Conservation (phyloP, 495 filamentous ascomycete genomes). For the Neurospora sp. region DNA sequence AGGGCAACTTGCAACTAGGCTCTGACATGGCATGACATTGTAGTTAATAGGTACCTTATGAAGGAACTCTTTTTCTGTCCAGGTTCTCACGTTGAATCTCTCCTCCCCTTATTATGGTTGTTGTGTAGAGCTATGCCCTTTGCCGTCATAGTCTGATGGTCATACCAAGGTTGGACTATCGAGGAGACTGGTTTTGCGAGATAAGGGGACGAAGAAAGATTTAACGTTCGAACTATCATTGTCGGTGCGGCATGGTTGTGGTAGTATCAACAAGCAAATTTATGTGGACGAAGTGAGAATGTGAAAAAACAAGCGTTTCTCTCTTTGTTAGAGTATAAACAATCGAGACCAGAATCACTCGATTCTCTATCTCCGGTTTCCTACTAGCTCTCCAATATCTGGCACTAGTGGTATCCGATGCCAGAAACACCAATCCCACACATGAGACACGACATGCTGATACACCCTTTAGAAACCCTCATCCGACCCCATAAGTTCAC, state of each 20-base stretch:
- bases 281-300: neutral
- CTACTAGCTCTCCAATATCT: neutral
- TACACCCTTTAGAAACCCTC: neutral
- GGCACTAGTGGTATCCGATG: neutral
- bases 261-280: neutral
- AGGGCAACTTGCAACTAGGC: neutral
- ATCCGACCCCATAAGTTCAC: neutral
- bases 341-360: neutral
- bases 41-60: neutral
- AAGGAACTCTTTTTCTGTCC: neutral
- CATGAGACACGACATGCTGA: neutral
- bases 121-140: neutral
- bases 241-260: neutral
- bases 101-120: neutral
- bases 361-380: neutral
- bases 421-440: neutral
- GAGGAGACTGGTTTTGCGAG: neutral
- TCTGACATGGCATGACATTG: neutral
- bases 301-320: neutral
- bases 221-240: neutral
- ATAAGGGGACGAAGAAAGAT: neutral
- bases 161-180: neutral
- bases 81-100: neutral
- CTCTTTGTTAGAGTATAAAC: neutral
- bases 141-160: neutral